Percentiles rank a stretch among this genome's conserved stretches.
These are phyloP conservation scores for Amorphotheca resinae DNA, from an alignment of 495 filamentous ascomycete genomes.

Conservation along the genomic window DNA sequence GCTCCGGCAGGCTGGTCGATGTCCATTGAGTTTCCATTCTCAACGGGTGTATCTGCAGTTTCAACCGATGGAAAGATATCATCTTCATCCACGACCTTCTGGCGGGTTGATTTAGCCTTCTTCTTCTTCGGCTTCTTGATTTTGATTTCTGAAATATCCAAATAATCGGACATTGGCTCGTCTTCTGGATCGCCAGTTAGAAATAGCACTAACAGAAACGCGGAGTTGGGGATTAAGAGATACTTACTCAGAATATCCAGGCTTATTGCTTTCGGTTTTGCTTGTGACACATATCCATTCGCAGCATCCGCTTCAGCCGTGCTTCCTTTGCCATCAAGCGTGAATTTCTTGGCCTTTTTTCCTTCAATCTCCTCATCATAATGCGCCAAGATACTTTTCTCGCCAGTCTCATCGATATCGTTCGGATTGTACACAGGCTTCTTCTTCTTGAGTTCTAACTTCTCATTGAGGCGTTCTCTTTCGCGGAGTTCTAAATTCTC, in stretches of 20 bases:
- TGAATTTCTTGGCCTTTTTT: constrained; percentile 83
- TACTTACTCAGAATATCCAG: constrained; percentile 47
- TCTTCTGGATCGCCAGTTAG: constrained; percentile 35
- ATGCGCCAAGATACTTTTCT: constrained; percentile 58
- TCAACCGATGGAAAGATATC: constrained; percentile 46
- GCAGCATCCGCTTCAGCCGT: constrained; percentile 40
- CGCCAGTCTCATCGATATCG: constrained; percentile 46
- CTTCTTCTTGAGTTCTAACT: constrained; percentile 79
- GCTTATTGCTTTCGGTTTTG: constrained; percentile 58
- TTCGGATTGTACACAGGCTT: constrained; percentile 82
- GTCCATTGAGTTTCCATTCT: constrained; percentile 55
- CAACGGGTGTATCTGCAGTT: constrained; percentile 23
- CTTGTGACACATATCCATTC: constrained; percentile 39
- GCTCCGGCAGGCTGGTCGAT: constrained; percentile 44
- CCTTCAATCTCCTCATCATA: constrained; percentile 94
- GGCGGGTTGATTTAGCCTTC: constrained; percentile 65
- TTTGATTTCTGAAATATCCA: constrained; percentile 74
- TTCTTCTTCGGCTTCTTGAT: constrained; percentile 91
- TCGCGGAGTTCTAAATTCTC: constrained; percentile 72
- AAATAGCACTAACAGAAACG: not conserved
- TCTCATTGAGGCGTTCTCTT: constrained; percentile 63
- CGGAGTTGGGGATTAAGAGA: not conserved
- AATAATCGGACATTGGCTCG: constrained; percentile 70
- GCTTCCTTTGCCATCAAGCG: constrained; percentile 62
- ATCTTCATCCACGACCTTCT: constrained; percentile 58